Evolutionary conservation across 257 asterid genomes (phyloP).

Genomic region (Nicotiana obtusifolia): DNA sequence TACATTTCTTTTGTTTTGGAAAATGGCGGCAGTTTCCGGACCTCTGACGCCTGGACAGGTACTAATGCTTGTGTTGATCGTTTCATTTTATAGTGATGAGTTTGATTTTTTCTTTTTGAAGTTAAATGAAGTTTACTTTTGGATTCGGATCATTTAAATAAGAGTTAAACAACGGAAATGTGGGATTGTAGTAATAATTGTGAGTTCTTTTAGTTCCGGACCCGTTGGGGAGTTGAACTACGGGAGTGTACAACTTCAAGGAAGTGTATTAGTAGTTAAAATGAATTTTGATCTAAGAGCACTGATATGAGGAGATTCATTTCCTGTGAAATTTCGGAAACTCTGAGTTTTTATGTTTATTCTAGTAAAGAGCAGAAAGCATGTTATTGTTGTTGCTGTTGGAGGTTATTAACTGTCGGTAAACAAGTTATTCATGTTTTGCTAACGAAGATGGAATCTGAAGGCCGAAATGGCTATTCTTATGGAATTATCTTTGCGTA

Average conservation of each 20-base stretch:
- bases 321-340: neutral
- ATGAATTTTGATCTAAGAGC: neutral
- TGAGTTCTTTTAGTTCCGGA: neutral
- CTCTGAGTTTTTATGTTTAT: neutral
- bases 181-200: neutral
- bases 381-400: neutral
- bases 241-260: neutral
- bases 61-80: conserved; percentile 5
- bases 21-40: conserved; percentile 66
- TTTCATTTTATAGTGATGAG: neutral
- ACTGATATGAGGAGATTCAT: neutral
- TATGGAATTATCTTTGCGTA: neutral
- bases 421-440: neutral
- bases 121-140: neutral
- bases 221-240: neutral
- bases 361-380: neutral
- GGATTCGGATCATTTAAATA: neutral
- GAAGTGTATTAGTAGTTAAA: neutral
- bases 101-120: neutral
- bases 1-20: neutral
- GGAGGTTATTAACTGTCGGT: neutral
- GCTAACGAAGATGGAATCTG: neutral
- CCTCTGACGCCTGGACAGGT: conserved; percentile 77
- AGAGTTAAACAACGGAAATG: neutral
- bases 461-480: neutral